Evolutionary conservation across 1,284 basidiomycete genomes (phyloP).

Genomic region (Ceratobasidium theobromae): DNA sequence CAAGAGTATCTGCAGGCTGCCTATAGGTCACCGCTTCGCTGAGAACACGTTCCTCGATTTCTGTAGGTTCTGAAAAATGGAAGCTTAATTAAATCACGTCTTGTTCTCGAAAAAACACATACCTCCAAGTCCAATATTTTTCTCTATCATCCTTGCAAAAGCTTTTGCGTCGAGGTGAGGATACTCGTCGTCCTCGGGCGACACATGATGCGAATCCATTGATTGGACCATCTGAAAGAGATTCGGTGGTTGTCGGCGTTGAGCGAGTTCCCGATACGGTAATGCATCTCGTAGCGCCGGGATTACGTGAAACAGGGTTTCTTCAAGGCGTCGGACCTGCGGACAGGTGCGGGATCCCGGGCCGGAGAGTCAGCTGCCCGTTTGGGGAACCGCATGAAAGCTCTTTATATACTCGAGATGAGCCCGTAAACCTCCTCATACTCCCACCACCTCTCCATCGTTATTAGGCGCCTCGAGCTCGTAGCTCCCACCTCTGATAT

Average conservation of each 20-base stretch:
- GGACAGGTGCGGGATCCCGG: slow-evolving; percentile 11
- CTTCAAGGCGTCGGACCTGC: neutral
- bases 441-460: neutral
- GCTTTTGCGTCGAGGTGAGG: slow-evolving; percentile 1
- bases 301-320: neutral
- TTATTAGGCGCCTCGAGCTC: too few relatives aligned
- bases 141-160: slow-evolving; percentile 24
- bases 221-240: neutral
- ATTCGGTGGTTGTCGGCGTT: neutral
- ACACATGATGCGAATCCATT: neutral
- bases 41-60: slow-evolving; percentile 8
- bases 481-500: neutral
- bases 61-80: slow-evolving; percentile 1
- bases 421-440: neutral
- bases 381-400: slow-evolving; percentile 2
- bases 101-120: neutral
- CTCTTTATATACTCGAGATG: slow-evolving; percentile 12
- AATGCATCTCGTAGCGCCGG: slow-evolving; percentile 1
- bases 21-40: neutral
- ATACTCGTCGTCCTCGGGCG: slow-evolving; percentile 6
- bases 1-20: neutral
- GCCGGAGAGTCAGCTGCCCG: slow-evolving; percentile 11
- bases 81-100: neutral
- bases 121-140: slow-evolving; percentile 11
- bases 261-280: neutral